A percentile compares a stretch with the other conserved stretches of the same genome.
phyloP scores from a whole-genome alignment of 2,329 filamentous ascomycete genomes.

The Alternaria hordeiaustralica region DNA sequence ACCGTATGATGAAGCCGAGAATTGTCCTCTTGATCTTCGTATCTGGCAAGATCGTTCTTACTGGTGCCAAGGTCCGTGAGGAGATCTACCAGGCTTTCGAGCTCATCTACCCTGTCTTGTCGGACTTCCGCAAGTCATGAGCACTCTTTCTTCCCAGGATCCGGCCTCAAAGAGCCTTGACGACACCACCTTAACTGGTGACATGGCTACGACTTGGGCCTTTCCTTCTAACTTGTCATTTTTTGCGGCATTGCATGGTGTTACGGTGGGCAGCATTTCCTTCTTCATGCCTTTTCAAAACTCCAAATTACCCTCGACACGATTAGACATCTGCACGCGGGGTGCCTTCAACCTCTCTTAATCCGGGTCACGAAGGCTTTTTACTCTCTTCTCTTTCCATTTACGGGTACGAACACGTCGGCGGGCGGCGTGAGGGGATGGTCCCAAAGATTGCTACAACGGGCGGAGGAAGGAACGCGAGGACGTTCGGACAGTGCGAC shows the following conservation, averaged over 20 bases:
- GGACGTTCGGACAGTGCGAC: conserved; percentile 25
- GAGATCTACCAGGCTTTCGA: conserved; percentile 70
- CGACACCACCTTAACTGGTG: conserved; percentile 4
- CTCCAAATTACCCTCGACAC: conserved; percentile 34
- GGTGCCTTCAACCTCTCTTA: conserved; percentile 36
- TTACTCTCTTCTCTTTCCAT: conserved; percentile 25
- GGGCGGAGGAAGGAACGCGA: conserved; percentile 14
- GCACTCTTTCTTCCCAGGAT: conserved; percentile 3
- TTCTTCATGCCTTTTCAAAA: conserved; percentile 33
- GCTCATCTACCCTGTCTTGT: conserved; percentile 37
- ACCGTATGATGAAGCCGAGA: conserved; percentile 99
- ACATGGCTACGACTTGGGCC: conserved; percentile 16
- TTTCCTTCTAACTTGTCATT: conserved; percentile 27
- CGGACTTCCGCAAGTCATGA: conserved; percentile 70
- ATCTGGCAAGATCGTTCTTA: conserved; percentile 96
- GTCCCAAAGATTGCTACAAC: conserved; percentile 32
- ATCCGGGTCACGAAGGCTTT: conserved; percentile 35
- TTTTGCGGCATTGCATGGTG: conserved; percentile 51
- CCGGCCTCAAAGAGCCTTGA: conserved; percentile 10
- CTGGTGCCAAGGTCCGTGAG: conserved; percentile 95
- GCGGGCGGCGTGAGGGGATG: conserved; percentile 23
- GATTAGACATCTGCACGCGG: conserved; percentile 43
- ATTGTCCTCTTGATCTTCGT: conserved; percentile 98
- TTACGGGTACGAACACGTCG: conserved; percentile 35
- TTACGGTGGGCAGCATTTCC: conserved; percentile 36